Evolutionary conservation across 2,329 filamentous ascomycete genomes (phyloP), one percentile per base, ranked within the genome.

Genomic region (Falciphora oryzae): DNA sequence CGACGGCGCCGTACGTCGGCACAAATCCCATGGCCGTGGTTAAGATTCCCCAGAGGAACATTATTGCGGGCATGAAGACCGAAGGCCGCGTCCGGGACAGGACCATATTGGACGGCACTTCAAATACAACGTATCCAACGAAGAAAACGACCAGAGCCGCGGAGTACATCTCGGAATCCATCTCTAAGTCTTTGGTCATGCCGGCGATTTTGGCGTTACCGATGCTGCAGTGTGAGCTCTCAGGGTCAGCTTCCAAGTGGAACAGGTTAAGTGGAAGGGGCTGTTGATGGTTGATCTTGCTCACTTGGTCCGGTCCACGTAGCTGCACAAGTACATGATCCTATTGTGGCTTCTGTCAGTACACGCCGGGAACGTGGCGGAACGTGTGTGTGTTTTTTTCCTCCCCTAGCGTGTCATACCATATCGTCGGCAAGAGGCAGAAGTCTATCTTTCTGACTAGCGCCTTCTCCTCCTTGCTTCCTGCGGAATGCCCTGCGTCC

Each of bases 121-220:
- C 79, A 28, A 80, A 75, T 18, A 79, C 75, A 0, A 85, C 77
- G 71, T 90, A 90, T 2, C 84, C 86, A 59, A 89, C 79, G 75
- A 89, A 90, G 77, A 90, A 89, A 66, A 89, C 78, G 29, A 66
- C 59, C 32, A 83, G 76, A 16, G 80, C 75, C 14, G 82, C 75
- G 72, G 88, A 88, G 73, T 88, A 90, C 72, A 86, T 78, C 27
- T 78, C 77, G 16, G 80, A 75, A 1, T 81, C 81, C 78, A 89
- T 81, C 31, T 80, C 61, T 5, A 70, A 66, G 57, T 69, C 68
- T 53, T 78, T 60, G 64, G 69, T 65, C 60, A 74, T 67, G 57
- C 70, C 70, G 63, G 71, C 72, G 64, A 84, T 80, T 72, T 81
- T 83, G 14, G 83, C 81, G 71, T 83, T 83, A 25, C 68, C 68